Base-by-base conservation (phyloP, 495 filamentous ascomycete species). In the Articulospora tetracladia region DNA sequence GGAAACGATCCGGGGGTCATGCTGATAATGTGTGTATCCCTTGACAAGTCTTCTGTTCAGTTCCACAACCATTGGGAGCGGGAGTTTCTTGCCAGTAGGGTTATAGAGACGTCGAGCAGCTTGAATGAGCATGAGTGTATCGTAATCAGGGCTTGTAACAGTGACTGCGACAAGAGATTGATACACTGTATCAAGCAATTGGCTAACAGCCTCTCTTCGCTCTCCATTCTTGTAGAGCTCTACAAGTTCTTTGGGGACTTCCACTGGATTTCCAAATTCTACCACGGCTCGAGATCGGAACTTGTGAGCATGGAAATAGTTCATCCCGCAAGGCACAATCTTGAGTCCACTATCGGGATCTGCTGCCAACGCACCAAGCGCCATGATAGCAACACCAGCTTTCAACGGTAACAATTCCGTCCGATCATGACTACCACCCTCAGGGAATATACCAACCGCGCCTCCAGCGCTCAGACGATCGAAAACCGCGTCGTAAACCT, bases 281-380 rank as follows among this genome's bases (percentile, higher is more conserved):
- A 99, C 84, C 1, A 99, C 94, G 36, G 95, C 95, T 69, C 94
- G 83, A 52, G 94, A 99, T 19, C 94, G 86, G 74, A 99, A 99
- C 71, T 98, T 99, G 76, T 99, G 94, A 3, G 94, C 89, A 73
- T 99, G 94, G 75, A 99, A 99, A 73, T 99, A 99, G 69, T 99
- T 99, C 94, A 98, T 98, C 60, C 95, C 95, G 52, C 92, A 93
- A n/a, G 95, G 95, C n/a, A 99, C 89, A 66, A 99, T 98, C 72
- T 91, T 95, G 63, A 99, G 70, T n/a, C 89, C 92, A 69, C 89
- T 97, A 63, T 95, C 81, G 3, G 93, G 94, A 50, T 91, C 83
- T 41, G 89, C 86, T n/a, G 90, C 90, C 27, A 99, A 79, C 2
- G 95, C 90, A 22, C 93, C 94, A 50, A 99, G 82, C 23, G 94